phyloP scores from a whole-genome alignment of 2,329 filamentous ascomycete species.

The Chrysoporthe deuterocubensis region DNA sequence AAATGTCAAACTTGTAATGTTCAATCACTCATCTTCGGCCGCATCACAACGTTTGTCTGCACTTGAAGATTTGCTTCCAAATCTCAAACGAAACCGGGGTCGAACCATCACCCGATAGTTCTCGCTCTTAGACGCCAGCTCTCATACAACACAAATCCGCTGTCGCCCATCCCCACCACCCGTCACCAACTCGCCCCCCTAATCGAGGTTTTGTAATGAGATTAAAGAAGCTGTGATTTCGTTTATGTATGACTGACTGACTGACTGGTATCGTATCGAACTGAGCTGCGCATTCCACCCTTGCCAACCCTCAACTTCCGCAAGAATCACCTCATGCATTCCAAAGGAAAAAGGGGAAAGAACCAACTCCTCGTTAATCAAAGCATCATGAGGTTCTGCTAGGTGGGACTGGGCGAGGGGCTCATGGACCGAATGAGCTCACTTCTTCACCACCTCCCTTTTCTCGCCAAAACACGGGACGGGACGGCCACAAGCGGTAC shows the following conservation, averaged over 20 bases:
- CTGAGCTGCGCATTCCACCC: background rate
- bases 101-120: too few relatives aligned
- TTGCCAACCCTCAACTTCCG: background rate
- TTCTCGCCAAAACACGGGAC: background rate
- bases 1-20: background rate
- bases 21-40: background rate
- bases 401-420: too few relatives aligned
- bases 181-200: too few relatives aligned
- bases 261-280: constrained; percentile 10
- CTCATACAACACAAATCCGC: background rate
- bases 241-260: constrained; percentile 6
- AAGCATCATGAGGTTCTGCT: too few relatives aligned
- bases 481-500: background rate
- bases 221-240: constrained; percentile 15
- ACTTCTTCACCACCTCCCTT: background rate
- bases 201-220: background rate
- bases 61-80: background rate
- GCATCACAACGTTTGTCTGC: background rate
- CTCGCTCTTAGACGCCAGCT: background rate
- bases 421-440: background rate
- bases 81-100: too few relatives aligned
- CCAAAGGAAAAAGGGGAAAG: background rate
- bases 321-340: background rate
- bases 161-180: too few relatives aligned
- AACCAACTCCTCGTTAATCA: constrained; percentile 2